Evolutionary conservation across 306 rosid species (phyloP), one percentile per base, ranked within the genome.

Genomic region (Hylodesmum podocarpum): DNA sequence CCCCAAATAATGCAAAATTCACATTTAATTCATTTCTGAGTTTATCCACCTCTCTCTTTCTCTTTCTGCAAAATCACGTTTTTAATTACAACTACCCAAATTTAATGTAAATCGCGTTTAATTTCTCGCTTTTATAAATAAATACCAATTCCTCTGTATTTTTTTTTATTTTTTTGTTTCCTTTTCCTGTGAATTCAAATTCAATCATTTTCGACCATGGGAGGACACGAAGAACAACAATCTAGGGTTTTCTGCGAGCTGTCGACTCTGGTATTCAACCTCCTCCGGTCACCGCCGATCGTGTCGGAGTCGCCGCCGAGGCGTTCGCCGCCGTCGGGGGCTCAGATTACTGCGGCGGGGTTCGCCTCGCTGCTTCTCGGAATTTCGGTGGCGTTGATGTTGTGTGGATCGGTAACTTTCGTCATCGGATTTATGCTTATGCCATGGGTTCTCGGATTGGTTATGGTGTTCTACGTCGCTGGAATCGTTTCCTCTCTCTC

Each of bases 351-450:
- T 1, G 96, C 96, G 55, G 90, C 89, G 49, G 98, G 98, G 0
- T 86, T 96, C 29, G 99, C 96, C 8, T 86, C 94, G 47, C 74
- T 96, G 72, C 85, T 96, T 43, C 54, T 96, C 0, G 99, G 98
- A 68, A 87, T 96, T 49, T 89, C 99, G 33, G 65, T 91, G 80
- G 79, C 99, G 40, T 73, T 96, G 89, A 96, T 96, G 96, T 88
- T 96, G 1, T 90, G 98, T 54, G 99, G 99, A 66, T 92, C 97
- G 39, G 93, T 96, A 15, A 88, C 99, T 34, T 96, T 96, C 86
- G 87, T 96, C 19, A 81, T 96, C 25, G 98, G 97, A 37, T 96
- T 96, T 78, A 68, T 96, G 37, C 78, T 96, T 79, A 91, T 96
- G 98, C 97, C 99, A 0, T 96, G 98, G 99, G 89, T 92, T 81